Conservation (phyloP, 345 rosid genomes). For the Arabidopsis thaliana region DNA sequence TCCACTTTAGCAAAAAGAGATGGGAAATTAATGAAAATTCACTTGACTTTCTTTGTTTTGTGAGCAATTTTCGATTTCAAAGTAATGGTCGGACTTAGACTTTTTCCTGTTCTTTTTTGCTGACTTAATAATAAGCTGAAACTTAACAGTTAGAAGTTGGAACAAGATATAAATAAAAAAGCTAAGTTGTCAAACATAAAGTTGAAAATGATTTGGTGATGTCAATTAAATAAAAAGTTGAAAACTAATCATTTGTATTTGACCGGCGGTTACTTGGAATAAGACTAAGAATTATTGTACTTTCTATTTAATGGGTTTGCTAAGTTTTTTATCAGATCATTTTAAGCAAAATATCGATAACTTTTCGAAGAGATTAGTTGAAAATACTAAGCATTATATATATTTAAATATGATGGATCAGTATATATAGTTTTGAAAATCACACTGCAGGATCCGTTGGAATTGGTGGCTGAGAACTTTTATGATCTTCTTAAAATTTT, state of each 20-base stretch:
- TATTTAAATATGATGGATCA: not conserved
- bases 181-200: slow-evolving; percentile 15
- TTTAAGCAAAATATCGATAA: not conserved
- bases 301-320: not conserved
- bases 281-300: not conserved
- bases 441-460: not conserved
- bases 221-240: slow-evolving; percentile 29
- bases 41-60: slow-evolving; percentile 5
- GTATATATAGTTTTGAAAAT: not conserved
- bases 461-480: not conserved
- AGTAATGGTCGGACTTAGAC: slow-evolving; percentile 12
- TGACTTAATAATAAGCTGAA: slow-evolving; percentile 7
- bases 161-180: not conserved
- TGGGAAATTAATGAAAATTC: not conserved
- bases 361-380: not conserved
- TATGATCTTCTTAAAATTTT: no score
- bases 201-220: slow-evolving; percentile 14
- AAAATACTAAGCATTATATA: not conserved
- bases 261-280: slow-evolving; percentile 23
- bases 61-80: slow-evolving; percentile 7
- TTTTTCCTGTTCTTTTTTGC: not conserved
- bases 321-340: not conserved
- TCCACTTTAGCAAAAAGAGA: not conserved
- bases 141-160: slow-evolving; percentile 33
- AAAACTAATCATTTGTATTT: slow-evolving; percentile 23